A percentile compares a stretch with the other conserved stretches of the same genome.
phyloP scores from a whole-genome alignment of 2,329 filamentous ascomycete species.

The Domatiomyces catenatus region DNA sequence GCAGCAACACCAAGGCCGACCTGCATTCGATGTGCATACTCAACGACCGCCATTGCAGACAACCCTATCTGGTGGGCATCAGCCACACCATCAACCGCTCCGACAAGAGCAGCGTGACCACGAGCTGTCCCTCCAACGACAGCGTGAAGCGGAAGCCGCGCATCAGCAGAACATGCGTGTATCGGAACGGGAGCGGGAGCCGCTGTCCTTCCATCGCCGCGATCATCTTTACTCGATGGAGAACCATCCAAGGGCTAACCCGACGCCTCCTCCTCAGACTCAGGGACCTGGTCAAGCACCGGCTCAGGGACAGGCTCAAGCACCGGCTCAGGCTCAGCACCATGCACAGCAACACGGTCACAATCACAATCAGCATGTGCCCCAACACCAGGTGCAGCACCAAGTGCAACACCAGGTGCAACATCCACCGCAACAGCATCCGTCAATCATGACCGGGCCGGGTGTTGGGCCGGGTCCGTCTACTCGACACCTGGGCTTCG shows the following conservation, averaged over 20 bases:
- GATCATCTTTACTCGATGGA: background rate
- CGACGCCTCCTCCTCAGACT: background rate
- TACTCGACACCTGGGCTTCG: background rate
- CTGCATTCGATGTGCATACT: background rate
- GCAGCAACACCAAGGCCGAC: slow-evolving; percentile 1
- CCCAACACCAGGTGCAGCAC: no score
- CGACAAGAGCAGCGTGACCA: slow-evolving; percentile 13
- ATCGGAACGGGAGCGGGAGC: slow-evolving; percentile 3
- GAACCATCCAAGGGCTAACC: background rate
- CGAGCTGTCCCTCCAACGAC: slow-evolving; percentile 8
- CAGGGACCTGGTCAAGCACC: slow-evolving; percentile 1
- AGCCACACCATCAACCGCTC: slow-evolving; percentile 11
- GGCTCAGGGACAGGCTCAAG: slow-evolving; percentile 2
- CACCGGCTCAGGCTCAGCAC: slow-evolving; percentile 1
- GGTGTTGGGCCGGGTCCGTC: background rate
- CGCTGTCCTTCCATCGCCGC: background rate
- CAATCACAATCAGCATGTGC: no score
- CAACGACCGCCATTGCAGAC: slow-evolving; percentile 9
- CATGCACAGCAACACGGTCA: slow-evolving; percentile 3
- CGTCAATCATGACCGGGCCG: background rate
- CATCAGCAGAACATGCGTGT: slow-evolving; percentile 2
- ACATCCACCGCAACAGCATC: background rate
- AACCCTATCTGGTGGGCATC: slow-evolving; percentile 6
- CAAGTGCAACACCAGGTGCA: background rate
- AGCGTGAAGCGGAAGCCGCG: slow-evolving; percentile 8